phyloP scores from a whole-genome alignment of 345 rosid species.

The Gossypium turneri region DNA sequence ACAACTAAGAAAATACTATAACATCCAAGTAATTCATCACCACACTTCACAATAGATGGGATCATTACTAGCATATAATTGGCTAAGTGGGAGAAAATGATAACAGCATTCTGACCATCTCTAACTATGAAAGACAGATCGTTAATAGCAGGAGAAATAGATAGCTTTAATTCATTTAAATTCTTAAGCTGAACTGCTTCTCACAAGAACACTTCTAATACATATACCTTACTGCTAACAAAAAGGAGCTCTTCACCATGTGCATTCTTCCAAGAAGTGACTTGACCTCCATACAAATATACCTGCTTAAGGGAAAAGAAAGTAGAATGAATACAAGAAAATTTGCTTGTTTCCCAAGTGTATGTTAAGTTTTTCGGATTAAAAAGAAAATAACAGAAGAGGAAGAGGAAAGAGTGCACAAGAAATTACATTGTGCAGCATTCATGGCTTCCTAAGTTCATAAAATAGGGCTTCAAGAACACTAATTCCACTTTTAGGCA shows the following conservation, averaged over 20 bases:
- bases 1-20: not conserved
- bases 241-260: slow-evolving; percentile 76
- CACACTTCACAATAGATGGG: not conserved
- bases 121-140: not conserved
- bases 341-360: not conserved
- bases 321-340: not conserved
- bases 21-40: not conserved
- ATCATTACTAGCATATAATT: not conserved
- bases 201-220: not conserved
- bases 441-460: not conserved
- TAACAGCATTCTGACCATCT: not conserved
- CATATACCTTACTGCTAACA: slow-evolving; percentile 66
- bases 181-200: not conserved
- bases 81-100: slow-evolving; percentile 3
- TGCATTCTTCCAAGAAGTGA: slow-evolving; percentile 85
- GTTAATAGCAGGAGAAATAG: not conserved
- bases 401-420: not conserved
- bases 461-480: not conserved
- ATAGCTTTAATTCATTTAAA: not conserved
- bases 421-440: not conserved
- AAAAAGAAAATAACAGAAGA: not conserved
- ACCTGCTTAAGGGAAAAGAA: slow-evolving; percentile 37
- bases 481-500: not conserved
- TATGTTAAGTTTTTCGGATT: not conserved
- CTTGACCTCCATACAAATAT: slow-evolving; percentile 76